Base-by-base conservation (phyloP, 371 early-diverging fungal species). In the Actinomortierella ambigua region DNA sequence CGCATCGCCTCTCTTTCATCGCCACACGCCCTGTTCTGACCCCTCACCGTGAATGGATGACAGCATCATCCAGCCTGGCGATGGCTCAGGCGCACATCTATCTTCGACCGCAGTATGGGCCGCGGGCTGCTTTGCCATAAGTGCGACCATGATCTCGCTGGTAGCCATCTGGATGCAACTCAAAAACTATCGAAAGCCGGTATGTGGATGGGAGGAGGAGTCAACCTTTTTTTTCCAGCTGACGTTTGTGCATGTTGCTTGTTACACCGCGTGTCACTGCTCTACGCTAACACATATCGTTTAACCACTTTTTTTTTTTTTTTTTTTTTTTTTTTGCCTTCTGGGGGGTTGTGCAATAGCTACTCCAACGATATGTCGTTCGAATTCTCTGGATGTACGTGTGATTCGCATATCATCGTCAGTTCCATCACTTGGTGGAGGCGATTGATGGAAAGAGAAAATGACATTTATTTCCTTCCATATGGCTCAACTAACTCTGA, bases 141-240 rank as follows among this genome's bases (percentile, higher is more conserved):
- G 55, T 39, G 55, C 65, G n/a, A 65, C 62, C 24, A 69, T 81
- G 55, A 84, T 93, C 40, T 91, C 95, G 11, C 52, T 90, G 17
- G 77, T 82, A 23, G 84, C 93, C 22, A 91, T 94, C 57, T 89
- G 88, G 84, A 77, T 87, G 51, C 97, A 96, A 68, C 87, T 94
- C 79, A 95, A 95, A 66, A 89, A 93, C 81, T 96, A 95, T 75
- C 78, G 93, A 63, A 86, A 94, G 63, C 97, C 97, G 53, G 94
- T 90, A 82, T 73, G 78, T 60, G 23, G 11, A n/a, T n/a, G 48
- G 13, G 48, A 48, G 26, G 48, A 48, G 4, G 13, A 4, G 13
- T 34, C 4, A 48, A 48, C 9, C 9, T 23, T 23, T 4, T 48
- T 34, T 34, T 6, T 11, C 11, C 34, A 34, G 34, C 34, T 6